These are phyloP conservation scores for Xylariaceae sp. DNA, from an alignment of 2,329 filamentous ascomycete genomes.

Conservation along the genomic window DNA sequence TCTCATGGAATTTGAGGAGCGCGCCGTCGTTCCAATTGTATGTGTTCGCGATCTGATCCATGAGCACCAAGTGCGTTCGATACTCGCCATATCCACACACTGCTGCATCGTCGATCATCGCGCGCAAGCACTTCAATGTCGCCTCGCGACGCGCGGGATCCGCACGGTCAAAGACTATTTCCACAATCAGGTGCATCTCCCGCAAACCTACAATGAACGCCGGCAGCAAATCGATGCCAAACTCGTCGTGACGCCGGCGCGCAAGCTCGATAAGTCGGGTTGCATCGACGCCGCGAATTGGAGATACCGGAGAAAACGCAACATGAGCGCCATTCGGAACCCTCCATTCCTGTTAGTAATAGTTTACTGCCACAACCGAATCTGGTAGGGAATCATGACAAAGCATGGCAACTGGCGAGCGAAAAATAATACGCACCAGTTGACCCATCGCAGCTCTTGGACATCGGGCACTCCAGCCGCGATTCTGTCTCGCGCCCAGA, in stretches of 20 bases:
- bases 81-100: conserved; percentile 42
- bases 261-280: conserved; percentile 36
- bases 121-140: conserved; percentile 28
- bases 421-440: conserved; percentile 28
- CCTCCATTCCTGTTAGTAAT: too few species aligned
- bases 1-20: conserved; percentile 40
- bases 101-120: conserved; percentile 38
- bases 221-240: conserved; percentile 40
- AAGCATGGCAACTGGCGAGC: too few species aligned
- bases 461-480: conserved; percentile 37
- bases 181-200: conserved; percentile 43
- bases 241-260: conserved; percentile 32
- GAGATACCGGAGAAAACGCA: conserved; percentile 44
- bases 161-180: conserved; percentile 33
- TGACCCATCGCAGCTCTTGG: conserved; percentile 40
- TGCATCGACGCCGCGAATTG: conserved; percentile 42
- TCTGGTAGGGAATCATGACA: too few species aligned
- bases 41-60: conserved; percentile 43
- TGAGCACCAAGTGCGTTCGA: conserved; percentile 42
- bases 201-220: conserved; percentile 40
- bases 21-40: conserved; percentile 43
- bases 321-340: conserved; percentile 43
- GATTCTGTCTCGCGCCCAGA: conserved; percentile 31
- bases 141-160: conserved; percentile 23
- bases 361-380: too few species aligned